phyloP scores from a whole-genome alignment of 495 filamentous ascomycete species.

The Penicillium alfredii region DNA sequence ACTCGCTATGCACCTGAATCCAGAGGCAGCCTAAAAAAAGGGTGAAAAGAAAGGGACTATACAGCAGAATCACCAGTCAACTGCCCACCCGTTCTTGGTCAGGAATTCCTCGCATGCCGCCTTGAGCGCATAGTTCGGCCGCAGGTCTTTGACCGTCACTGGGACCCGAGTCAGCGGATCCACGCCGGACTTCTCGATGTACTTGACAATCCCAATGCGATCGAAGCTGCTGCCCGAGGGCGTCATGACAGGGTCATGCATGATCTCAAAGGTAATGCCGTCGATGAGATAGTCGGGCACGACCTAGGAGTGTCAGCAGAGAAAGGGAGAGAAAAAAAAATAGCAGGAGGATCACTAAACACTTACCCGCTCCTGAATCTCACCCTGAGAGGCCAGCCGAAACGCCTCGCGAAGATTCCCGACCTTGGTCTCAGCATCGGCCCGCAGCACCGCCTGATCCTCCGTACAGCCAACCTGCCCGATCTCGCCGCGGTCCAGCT shows the following conservation, averaged over 20 bases:
- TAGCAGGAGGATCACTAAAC: too few relatives aligned
- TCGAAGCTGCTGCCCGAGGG: slow-evolving; percentile 88
- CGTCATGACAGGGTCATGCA: slow-evolving; percentile 90
- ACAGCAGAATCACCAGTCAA: slow-evolving; percentile 62
- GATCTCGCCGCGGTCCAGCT: slow-evolving; percentile 40
- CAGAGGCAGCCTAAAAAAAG: too few relatives aligned
- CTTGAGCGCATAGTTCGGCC: slow-evolving; percentile 78
- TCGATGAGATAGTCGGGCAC: slow-evolving; percentile 88
- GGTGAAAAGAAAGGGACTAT: neutral
- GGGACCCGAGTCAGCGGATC: slow-evolving; percentile 83
- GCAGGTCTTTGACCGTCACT: slow-evolving; percentile 62
- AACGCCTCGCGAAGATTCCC: slow-evolving; percentile 43
- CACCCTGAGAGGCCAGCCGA: slow-evolving; percentile 47
- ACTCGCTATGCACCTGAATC: slow-evolving; percentile 20
- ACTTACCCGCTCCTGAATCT: slow-evolving; percentile 55
- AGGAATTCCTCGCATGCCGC: slow-evolving; percentile 81
- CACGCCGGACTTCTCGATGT: slow-evolving; percentile 64
- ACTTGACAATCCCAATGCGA: slow-evolving; percentile 77
- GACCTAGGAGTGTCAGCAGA: slow-evolving; percentile 36
- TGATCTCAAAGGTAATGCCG: slow-evolving; percentile 82
- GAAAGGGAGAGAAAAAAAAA: too few relatives aligned
- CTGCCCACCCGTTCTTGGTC: slow-evolving; percentile 85
- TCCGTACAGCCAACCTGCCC: slow-evolving; percentile 41
- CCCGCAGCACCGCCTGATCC: slow-evolving; percentile 36
- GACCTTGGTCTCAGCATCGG: slow-evolving; percentile 47